Base-by-base conservation (phyloP, 805 yeast genomes). In the Candida silvatica region DNA sequence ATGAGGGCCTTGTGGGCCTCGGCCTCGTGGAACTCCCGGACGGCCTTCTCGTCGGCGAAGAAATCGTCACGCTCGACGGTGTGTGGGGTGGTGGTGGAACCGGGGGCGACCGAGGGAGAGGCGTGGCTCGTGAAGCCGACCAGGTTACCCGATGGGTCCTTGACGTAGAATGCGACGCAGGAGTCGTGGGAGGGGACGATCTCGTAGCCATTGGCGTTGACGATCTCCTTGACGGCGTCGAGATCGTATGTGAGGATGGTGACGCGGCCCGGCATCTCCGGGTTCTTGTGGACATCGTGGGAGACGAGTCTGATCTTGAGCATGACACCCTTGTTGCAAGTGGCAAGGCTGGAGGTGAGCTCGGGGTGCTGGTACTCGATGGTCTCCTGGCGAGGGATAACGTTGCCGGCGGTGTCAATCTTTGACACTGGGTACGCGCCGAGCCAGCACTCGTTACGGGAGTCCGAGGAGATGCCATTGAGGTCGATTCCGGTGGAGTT, bases 391-490 rank as follows among this genome's bases (percentile, higher is more conserved):
- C 61, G 58, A 19, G 64, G 64, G n/a, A 52, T 31, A 6, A 45
- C 31, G 15, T 35, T 30, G 2, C 46, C 51, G 3, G 40, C 35
- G 8, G 32, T 15, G 30, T 46, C 49, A 12, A 47, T 14, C 31
- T 47, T 42, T 2, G 50, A 35, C 27, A 69, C 59, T 16, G 83
- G 85, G 53, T 75, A 80, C 17, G 77, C 61, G 53, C 80, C 83
- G 31, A 82, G 52, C 94, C 94, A 82, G 20, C 73, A 56, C 56
- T 82, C 94, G 42, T 66, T 70, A 33, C 78, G 49, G 1, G 88
- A 80, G 43, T 80, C 85, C 37, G 62, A 65, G 6, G 85, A 70
- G 31, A 81, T 62, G 4, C 88, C 88, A 31, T 61, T 54, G 12
- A 64, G 53, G 45, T 41, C 59, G 41, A 41, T 32, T 11, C 40